Conservation (phyloP, 1,139 yeast genomes). For the Pichiaceae sp. region DNA sequence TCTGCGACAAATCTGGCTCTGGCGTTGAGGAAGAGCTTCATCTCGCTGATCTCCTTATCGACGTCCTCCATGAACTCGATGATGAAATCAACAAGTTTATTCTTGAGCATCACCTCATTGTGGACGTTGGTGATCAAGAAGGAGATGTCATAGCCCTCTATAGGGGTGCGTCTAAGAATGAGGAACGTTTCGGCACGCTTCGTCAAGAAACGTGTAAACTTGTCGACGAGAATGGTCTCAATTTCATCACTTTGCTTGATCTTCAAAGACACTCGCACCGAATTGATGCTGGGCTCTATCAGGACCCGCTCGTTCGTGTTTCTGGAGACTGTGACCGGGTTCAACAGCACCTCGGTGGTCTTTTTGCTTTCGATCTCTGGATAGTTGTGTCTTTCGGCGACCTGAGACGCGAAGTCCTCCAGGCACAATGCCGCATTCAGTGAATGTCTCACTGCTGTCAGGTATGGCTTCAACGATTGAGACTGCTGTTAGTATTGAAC, state of each 20-base stretch:
- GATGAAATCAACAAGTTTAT: constrained; percentile 89
- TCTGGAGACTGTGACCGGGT: constrained; percentile 86
- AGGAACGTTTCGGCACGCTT: constrained; percentile 93
- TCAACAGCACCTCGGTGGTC: constrained; percentile 74
- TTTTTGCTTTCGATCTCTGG: constrained; percentile 91
- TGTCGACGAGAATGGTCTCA: constrained; percentile 87
- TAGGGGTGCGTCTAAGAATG: constrained; percentile 85
- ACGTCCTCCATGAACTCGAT: constrained; percentile 99
- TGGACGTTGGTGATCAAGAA: constrained; percentile 90
- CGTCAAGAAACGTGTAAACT: constrained; percentile 86
- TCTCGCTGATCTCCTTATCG: constrained; percentile 96
- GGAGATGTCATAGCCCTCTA: constrained; percentile 86
- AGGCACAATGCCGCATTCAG: constrained; percentile 92
- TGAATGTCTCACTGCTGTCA: constrained; percentile 89
- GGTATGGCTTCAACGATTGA: constrained; percentile 91
- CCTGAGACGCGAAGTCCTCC: constrained; percentile 90
- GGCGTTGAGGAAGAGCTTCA: constrained; percentile 93
- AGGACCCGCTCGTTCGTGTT: constrained; percentile 89
- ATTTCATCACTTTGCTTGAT: constrained; percentile 98
- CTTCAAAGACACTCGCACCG: constrained; percentile 79
- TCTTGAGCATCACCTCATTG: constrained; percentile 93
- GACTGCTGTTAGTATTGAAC: constrained; percentile 31
- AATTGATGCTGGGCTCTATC: constrained; percentile 90
- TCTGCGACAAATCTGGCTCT: constrained; percentile 98
- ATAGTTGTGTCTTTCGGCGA: constrained; percentile 93